Base-by-base conservation (phyloP, 768 basidiomycete species). In the Macrolepiota albuminosa region DNA sequence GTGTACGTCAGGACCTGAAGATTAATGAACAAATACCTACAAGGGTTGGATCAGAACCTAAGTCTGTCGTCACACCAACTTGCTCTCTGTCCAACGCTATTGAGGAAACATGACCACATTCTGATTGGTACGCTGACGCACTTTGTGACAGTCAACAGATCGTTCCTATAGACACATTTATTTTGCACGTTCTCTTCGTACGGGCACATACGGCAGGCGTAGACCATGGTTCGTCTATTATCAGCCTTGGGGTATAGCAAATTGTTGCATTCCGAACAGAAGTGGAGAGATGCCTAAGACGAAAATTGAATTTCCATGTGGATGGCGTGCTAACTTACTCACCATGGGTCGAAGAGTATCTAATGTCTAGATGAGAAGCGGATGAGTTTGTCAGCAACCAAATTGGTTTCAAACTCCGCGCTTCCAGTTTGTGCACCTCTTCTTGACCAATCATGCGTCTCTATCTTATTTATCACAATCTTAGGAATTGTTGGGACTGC, bases 181-280 rank as follows among this genome's bases (percentile, higher is more conserved):
- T 94, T 93, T 21, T 90, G 87, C 29, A 88, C 86, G 61, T 86
- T 83, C 74, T 97, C 93, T 64, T 91, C 87, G 71, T 90, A 93
- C 1, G 78, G 73, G 72, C 95, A 98, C 68, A 96, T 97, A 53
- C 94, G 83, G 71, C 95, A 98, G 2, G 88, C 88, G 65, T 95
- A 95, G 46, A 95, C 84, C 83, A 98, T 88, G 57, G 89, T 84
- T 49, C 89, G 83, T 50, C 94, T 81, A 58, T 85, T 85, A 74
- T 97, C 95, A 46, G 92, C 95, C 76, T 95, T 88, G 24, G 94
- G 94, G 72, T 96, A 95, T 55, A 97, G 81, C 33, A 97, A 82
- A 70, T 97, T 96, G 77, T 95, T 95, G 80, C 94, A 96, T 79
- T 96, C 94, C 42, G 86, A 87, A 68, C 94, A 96, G 74, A 96